Evolutionary conservation across 2,329 filamentous ascomycete genomes (phyloP).

Genomic region (Stachybotrys echinatus): DNA sequence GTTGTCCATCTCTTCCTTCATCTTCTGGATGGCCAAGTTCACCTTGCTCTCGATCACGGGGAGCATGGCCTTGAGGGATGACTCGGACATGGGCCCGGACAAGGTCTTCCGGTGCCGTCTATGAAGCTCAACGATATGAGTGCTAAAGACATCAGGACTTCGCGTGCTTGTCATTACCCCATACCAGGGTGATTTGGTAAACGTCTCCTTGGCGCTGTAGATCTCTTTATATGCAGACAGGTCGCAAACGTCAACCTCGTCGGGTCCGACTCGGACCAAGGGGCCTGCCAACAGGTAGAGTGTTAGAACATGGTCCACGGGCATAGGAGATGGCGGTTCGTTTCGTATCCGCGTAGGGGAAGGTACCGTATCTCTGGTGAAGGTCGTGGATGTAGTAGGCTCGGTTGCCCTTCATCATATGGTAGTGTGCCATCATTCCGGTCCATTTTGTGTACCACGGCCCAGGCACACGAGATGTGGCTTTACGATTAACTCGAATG

Average conservation of each 20-base stretch:
- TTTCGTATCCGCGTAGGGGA: too few relatives aligned
- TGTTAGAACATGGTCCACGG: not conserved
- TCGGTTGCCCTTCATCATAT: not conserved
- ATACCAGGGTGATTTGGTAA: constrained; percentile 3
- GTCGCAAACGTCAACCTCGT: constrained; percentile 1
- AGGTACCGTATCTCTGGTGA: constrained; percentile 1
- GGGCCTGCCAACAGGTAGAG: not conserved
- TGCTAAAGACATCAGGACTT: not conserved
- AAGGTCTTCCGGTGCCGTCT: not conserved
- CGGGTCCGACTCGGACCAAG: constrained; percentile 2
- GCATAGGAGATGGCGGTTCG: too few relatives aligned
- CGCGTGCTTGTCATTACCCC: not conserved
- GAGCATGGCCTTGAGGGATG: not conserved
- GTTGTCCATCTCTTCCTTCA: constrained; percentile 24
- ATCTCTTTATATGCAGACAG: constrained; percentile 4
- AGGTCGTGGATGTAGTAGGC: constrained; percentile 3
- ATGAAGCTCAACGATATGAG: not conserved
- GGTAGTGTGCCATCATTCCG: not conserved
- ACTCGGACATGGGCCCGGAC: constrained; percentile 1
- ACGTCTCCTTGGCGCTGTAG: constrained; percentile 1
- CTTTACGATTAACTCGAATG: not conserved
- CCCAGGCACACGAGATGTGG: not conserved
- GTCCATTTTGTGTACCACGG: not conserved
- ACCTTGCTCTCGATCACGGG: not conserved
- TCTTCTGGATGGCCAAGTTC: not conserved